Evolutionary conservation across 306 rosid species (phyloP).

Genomic region (Trichosanthes cucumerina): DNA sequence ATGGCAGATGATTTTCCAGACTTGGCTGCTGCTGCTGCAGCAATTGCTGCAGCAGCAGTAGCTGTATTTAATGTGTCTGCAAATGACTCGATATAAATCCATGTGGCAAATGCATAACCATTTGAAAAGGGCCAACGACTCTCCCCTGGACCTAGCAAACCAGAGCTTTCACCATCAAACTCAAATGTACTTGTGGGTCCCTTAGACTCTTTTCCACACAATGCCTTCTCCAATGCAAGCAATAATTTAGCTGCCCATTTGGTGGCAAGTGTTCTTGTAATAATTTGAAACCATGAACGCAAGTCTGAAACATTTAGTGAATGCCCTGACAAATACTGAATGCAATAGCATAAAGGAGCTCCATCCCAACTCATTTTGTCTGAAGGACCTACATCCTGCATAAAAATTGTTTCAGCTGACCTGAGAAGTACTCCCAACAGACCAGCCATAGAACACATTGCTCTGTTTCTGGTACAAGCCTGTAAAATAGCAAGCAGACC

Average conservation of each 20-base stretch:
- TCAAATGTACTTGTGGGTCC: slow-evolving; percentile 92
- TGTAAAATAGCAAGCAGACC: slow-evolving; percentile 93
- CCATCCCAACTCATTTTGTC: slow-evolving; percentile 87
- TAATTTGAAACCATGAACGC: slow-evolving; percentile 73
- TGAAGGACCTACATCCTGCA: slow-evolving; percentile 47
- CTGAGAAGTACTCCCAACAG: slow-evolving; percentile 69
- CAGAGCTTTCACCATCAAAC: slow-evolving; percentile 99
- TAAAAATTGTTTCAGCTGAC: slow-evolving; percentile 69
- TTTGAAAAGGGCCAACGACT: slow-evolving; percentile 94
- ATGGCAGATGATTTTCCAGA: slow-evolving; percentile 96
- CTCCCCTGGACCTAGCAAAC: slow-evolving; percentile 96
- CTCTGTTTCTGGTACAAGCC: slow-evolving; percentile 96
- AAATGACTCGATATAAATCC: slow-evolving; percentile 98
- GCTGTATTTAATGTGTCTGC: slow-evolving; percentile 93
- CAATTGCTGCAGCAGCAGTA: slow-evolving; percentile 99
- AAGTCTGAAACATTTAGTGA: slow-evolving; percentile 74
- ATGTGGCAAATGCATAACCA: slow-evolving; percentile 94
- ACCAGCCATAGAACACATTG: slow-evolving; percentile 96
- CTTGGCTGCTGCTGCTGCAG: slow-evolving; percentile 91
- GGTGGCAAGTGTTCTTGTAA: slow-evolving; percentile 65
- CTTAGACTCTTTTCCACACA: slow-evolving; percentile 80
- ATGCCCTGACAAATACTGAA: slow-evolving; percentile 90
- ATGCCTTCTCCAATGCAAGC: slow-evolving; percentile 83
- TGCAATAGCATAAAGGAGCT: slow-evolving; percentile 80
- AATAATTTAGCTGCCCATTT: slow-evolving; percentile 65